Base-by-base conservation (phyloP, 2,329 filamentous ascomycete genomes). In the Dryadomyces sulphureus region DNA sequence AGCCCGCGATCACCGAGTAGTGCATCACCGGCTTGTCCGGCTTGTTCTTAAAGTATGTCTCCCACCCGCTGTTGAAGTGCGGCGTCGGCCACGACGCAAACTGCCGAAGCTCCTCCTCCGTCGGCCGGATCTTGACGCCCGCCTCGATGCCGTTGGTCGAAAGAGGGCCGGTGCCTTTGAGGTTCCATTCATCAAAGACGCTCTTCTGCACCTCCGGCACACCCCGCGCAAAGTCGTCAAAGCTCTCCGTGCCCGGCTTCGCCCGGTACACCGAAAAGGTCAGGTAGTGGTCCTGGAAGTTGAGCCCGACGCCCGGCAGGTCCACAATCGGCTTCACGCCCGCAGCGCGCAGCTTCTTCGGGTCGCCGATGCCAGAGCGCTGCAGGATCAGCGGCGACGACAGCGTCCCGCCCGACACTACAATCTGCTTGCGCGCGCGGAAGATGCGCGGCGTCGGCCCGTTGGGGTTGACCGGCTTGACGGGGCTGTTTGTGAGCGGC, bases 1-100 rank as follows among this genome's bases (percentile, higher is more conserved):
- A 76, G 51, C 80, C 80, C 16, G 81, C 67, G 56, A 89, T 87
- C 46, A 88, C 75, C 1, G 73, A 81, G 64, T 89, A 89, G 59
- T 89, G 84, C 84, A 89, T 89, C 38, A 89, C 83, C 0, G 84
- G 84, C 70, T 89, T 89, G 62, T 89, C 83, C 1, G 82, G 82
- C 67, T 88, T 88, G 59, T 89, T 64, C 67, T 86, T 83, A 63
- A 89, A 90, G 65, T 90, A 89, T 45, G 74, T 79, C 55, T 89
- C 77, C 82, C 83, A 90, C 2, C 83, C 82, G 7, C 74, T 72
- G 40, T 71, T 72, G 67, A 90, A 90, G 45, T 86, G 78, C 11
- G 77, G 76, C 41, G 77, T 85, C 0, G 84, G 83, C 81, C 84
- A 86, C 7, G 61, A 71, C 58, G 81, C 77, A 61, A 88, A 82